Conservation (phyloP, 768 basidiomycete genomes). For the Suillus decipiens region DNA sequence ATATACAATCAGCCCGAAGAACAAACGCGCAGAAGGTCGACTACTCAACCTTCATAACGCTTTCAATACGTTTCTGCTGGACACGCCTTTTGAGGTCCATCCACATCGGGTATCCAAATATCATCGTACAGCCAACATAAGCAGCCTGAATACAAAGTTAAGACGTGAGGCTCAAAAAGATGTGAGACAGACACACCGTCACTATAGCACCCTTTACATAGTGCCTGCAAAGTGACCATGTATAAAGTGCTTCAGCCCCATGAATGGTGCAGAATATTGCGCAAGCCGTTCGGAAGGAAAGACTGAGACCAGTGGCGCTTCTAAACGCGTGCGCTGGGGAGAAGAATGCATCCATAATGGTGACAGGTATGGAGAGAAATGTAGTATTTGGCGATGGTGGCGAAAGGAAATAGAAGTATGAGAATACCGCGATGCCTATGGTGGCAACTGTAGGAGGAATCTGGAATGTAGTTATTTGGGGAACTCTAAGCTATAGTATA, state of each 20-base stretch:
- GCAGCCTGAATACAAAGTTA: slow-evolving; percentile 38
- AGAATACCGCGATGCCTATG: slow-evolving; percentile 21
- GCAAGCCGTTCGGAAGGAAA: slow-evolving; percentile 13
- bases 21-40: neutral
- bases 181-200: slow-evolving; percentile 19
- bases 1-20: neutral
- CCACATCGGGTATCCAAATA: slow-evolving; percentile 59
- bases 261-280: slow-evolving; percentile 19
- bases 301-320: slow-evolving; percentile 20
- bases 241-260: slow-evolving; percentile 29
- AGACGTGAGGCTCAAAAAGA: neutral
- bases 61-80: slow-evolving; percentile 71
- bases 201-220: slow-evolving; percentile 24
- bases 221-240: slow-evolving; percentile 29
- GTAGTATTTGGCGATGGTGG: slow-evolving; percentile 16
- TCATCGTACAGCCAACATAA: slow-evolving; percentile 53
- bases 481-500: slow-evolving; percentile 53
- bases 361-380: slow-evolving; percentile 16
- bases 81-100: slow-evolving; percentile 55
- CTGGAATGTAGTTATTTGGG: slow-evolving; percentile 59
- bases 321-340: slow-evolving; percentile 22
- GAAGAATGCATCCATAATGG: slow-evolving; percentile 19
- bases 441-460: slow-evolving; percentile 42
- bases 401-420: slow-evolving; percentile 20
- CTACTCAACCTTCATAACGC: slow-evolving; percentile 75